Conservation (phyloP, 768 basidiomycete genomes). For the Lentinula guzmanii region DNA sequence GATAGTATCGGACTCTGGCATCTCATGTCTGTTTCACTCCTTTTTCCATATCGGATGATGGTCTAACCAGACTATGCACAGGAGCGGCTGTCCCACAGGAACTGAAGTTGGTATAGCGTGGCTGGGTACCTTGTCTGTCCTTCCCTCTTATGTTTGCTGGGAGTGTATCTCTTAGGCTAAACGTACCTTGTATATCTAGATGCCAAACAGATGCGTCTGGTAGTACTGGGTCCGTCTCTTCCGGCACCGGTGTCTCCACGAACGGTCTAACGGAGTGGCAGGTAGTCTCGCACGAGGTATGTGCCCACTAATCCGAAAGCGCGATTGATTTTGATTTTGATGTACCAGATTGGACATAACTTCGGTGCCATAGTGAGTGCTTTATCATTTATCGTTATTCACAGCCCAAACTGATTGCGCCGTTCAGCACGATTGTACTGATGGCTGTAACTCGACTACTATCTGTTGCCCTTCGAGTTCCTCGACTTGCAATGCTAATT, state of each 20-base stretch:
- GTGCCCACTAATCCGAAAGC: not conserved
- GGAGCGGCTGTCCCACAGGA: slow-evolving; percentile 72
- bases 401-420: slow-evolving; percentile 9
- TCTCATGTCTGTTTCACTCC: slow-evolving; percentile 42
- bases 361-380: slow-evolving; percentile 80
- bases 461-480: slow-evolving; percentile 67
- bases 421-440: slow-evolving; percentile 60
- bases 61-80: not conserved
- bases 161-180: too few relatives aligned
- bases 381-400: slow-evolving; percentile 2
- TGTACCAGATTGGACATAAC: slow-evolving; percentile 60
- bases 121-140: slow-evolving; percentile 67
- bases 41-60: not conserved
- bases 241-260: slow-evolving; percentile 80
- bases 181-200: slow-evolving; percentile 19
- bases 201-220: slow-evolving; percentile 52
- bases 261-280: slow-evolving; percentile 76
- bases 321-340: not conserved
- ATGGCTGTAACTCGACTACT: slow-evolving; percentile 51
- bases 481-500: slow-evolving; percentile 55
- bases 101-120: slow-evolving; percentile 84
- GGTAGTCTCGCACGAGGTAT: slow-evolving; percentile 65
- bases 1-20: slow-evolving; percentile 85
- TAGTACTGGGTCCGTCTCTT: slow-evolving; percentile 45
- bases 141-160: not conserved